Conservation (phyloP, 768 basidiomycete genomes). For the Naematelia encephala region DNA sequence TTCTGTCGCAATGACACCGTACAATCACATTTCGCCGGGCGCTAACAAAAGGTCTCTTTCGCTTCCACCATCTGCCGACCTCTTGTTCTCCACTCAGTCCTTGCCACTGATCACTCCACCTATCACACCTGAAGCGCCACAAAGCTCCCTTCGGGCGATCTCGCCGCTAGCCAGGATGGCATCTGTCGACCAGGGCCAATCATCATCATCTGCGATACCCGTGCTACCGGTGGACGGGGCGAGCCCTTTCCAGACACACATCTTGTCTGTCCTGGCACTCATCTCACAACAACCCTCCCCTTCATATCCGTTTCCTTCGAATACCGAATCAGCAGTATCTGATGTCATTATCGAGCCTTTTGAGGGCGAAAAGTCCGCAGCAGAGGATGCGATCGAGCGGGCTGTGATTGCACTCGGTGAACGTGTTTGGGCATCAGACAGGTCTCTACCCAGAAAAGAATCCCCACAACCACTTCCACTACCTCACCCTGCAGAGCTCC, state of each 20-base stretch:
- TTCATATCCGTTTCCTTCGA: slow-evolving; percentile 38
- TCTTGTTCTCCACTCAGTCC: not conserved
- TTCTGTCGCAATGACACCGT: not conserved
- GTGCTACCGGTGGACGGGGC: not conserved
- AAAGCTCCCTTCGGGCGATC: not conserved
- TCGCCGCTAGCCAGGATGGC: slow-evolving; percentile 5
- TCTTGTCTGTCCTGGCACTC: slow-evolving; percentile 29
- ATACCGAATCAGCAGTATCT: not conserved
- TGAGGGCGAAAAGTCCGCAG: slow-evolving; percentile 29
- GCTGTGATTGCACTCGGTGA: slow-evolving; percentile 34
- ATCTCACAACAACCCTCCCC: slow-evolving; percentile 40
- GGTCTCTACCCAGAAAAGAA: slow-evolving; percentile 5
- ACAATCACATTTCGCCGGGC: not conserved
- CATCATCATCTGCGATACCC: not conserved
- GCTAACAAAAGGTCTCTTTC: not conserved
- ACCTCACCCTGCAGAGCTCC: slow-evolving; percentile 9
- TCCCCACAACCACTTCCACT: slow-evolving; percentile 6
- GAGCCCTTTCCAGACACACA: slow-evolving; percentile 30
- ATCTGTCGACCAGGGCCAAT: not conserved
- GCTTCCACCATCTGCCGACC: not conserved
- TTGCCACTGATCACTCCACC: slow-evolving; percentile 4
- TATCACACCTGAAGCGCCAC: not conserved
- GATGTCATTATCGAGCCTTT: slow-evolving; percentile 8
- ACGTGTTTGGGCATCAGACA: slow-evolving; percentile 30
- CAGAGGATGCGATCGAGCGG: slow-evolving; percentile 39